Conservation (phyloP, 768 basidiomycete species). For the Russula vinacea region DNA sequence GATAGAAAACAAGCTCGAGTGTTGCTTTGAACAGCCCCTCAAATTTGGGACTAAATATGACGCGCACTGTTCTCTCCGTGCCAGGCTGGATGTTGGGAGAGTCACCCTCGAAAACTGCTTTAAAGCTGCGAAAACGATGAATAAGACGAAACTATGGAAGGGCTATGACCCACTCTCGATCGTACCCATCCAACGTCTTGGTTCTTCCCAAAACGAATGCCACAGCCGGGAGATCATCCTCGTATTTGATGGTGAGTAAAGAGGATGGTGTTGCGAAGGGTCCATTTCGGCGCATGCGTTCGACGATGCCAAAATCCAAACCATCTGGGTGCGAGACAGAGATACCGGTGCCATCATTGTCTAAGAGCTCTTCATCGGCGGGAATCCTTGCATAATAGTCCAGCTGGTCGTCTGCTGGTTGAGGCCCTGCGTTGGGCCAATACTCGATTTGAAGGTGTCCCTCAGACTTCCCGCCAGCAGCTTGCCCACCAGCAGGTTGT, state of each 20-base stretch:
- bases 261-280: conserved; percentile 21
- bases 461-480: too few species aligned
- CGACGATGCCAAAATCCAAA: conserved; percentile 53
- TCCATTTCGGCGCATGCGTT: conserved; percentile 35
- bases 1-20: conserved; percentile 20
- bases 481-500: not conserved
- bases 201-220: conserved; percentile 16
- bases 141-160: not conserved
- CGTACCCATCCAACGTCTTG: conserved; percentile 4
- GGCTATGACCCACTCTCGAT: conserved; percentile 4
- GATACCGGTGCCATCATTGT: conserved; percentile 51
- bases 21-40: conserved; percentile 18
- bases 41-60: conserved; percentile 20
- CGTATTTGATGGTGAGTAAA: conserved; percentile 26
- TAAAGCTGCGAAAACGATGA: conserved; percentile 15
- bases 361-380: conserved; percentile 29
- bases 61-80: conserved; percentile 3
- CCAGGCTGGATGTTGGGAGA: conserved; percentile 1
- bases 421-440: not conserved
- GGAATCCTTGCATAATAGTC: not conserved
- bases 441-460: not conserved
- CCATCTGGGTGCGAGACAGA: conserved; percentile 35
- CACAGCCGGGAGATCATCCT: conserved; percentile 15
- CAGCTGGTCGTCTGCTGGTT: not conserved
- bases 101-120: conserved; percentile 3